Evolutionary conservation across 1,284 basidiomycete genomes (phyloP).

Genomic region (Exsudoporus floridanus): DNA sequence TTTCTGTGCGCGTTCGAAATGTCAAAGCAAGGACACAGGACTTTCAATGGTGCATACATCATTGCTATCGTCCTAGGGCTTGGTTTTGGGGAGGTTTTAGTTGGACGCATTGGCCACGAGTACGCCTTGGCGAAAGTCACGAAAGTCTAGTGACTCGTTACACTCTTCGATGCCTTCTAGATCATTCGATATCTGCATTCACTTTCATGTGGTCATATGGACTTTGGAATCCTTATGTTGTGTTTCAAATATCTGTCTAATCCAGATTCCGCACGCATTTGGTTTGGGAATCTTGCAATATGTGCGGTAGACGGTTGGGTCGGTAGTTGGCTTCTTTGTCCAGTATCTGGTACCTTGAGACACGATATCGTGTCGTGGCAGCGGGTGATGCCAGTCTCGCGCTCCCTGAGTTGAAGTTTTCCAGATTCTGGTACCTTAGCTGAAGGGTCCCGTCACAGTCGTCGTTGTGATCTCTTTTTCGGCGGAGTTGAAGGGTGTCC

Average conservation of each 20-base stretch:
- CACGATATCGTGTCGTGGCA: too few species aligned
- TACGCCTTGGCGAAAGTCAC: not conserved
- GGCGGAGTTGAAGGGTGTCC: too few species aligned
- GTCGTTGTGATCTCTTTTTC: too few species aligned
- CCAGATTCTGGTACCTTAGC: too few species aligned
- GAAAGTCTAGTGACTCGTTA: not conserved
- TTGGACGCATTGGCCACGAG: slow-evolving; percentile 50
- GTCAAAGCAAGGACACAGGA: slow-evolving; percentile 46
- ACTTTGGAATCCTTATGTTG: not conserved
- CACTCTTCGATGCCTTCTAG: not conserved
- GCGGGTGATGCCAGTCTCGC: too few species aligned
- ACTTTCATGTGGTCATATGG: not conserved
- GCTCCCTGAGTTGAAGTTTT: too few species aligned
- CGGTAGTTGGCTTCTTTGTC: not conserved
- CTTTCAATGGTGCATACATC: slow-evolving; percentile 68
- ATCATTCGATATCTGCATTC: not conserved
- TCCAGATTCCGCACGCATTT: too few species aligned
- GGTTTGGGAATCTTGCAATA: too few species aligned
- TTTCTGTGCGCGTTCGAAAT: not conserved
- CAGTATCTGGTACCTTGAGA: too few species aligned
- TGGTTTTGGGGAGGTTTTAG: slow-evolving; percentile 63
- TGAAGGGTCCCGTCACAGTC: too few species aligned
- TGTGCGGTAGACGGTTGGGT: not conserved
- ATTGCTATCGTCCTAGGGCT: slow-evolving; percentile 63
- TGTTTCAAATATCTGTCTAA: not conserved